Percentiles rank a stretch among this genome's conserved stretches.
Conservation (phyloP, 2,329 filamentous ascomycete genomes). For the Scleromitrula shiraiana region DNA sequence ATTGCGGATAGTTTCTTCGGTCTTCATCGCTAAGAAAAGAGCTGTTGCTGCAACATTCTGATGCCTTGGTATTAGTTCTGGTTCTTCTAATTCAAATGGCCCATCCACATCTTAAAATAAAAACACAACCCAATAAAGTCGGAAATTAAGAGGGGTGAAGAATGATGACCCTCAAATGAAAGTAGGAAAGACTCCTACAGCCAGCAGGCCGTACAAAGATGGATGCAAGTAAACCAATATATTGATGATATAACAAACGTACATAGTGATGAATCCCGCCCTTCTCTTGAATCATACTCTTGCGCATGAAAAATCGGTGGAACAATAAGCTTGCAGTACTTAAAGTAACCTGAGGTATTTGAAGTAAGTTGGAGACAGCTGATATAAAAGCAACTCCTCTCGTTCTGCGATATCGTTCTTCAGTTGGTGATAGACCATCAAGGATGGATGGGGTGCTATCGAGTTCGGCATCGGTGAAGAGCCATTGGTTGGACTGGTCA, state of each 20-base stretch:
- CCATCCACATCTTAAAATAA: background rate
- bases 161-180: too few relatives aligned
- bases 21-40: slow-evolving; percentile 91
- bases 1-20: slow-evolving; percentile 93
- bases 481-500: slow-evolving; percentile 61
- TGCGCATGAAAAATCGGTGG: slow-evolving; percentile 91
- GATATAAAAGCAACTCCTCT: slow-evolving; percentile 97
- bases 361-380: slow-evolving; percentile 86
- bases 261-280: slow-evolving; percentile 85
- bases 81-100: background rate
- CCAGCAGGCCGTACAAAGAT: too few relatives aligned
- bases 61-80: slow-evolving; percentile 8
- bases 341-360: slow-evolving; percentile 84
- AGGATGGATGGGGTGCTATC: slow-evolving; percentile 74
- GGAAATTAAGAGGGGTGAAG: background rate
- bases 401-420: slow-evolving; percentile 72
- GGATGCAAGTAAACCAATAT: too few relatives aligned
- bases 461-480: slow-evolving; percentile 79
- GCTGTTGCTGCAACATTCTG: slow-evolving; percentile 81
- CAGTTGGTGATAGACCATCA: slow-evolving; percentile 67
- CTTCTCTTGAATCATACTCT: slow-evolving; percentile 64
- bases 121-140: background rate
- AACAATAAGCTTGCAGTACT: slow-evolving; percentile 92
- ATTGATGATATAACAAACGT: slow-evolving; percentile 34
- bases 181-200: too few relatives aligned